Percentiles rank a stretch among this genome's conserved stretches.
Conservation (phyloP, 225 moss, liverwort and hornwort genomes). For the Anthoceros angustus region DNA sequence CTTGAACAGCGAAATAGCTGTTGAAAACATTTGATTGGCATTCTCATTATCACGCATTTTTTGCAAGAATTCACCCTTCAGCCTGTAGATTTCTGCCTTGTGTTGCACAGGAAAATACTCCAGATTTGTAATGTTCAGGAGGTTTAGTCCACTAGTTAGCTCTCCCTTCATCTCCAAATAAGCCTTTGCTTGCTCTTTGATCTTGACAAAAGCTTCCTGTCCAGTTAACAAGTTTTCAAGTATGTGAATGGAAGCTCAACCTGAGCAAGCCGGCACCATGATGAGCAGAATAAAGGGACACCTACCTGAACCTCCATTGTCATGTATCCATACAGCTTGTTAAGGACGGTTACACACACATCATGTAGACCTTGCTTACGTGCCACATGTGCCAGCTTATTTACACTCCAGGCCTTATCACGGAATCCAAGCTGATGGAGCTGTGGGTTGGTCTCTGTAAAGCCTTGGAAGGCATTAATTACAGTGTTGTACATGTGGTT, state of each 20-base stretch:
- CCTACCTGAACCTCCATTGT: conserved; percentile 98
- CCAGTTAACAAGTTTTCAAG: background rate
- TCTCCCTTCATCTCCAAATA: conserved; percentile 98
- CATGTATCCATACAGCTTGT: conserved; percentile 97
- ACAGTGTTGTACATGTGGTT: conserved; percentile 99
- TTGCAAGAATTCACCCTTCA: conserved; percentile 88
- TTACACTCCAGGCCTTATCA: conserved; percentile 99
- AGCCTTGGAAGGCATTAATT: conserved; percentile 77
- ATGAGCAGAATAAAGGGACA: background rate
- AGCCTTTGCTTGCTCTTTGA: conserved; percentile 94
- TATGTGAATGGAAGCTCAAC: background rate
- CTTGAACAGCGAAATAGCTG: conserved; percentile 70
- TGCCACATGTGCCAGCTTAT: conserved; percentile 92
- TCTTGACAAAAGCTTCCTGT: conserved; percentile 97
- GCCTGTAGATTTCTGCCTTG: conserved; percentile 87
- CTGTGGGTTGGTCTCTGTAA: conserved; percentile 84
- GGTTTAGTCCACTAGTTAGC: conserved; percentile 72
- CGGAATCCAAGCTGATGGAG: conserved; percentile 93
- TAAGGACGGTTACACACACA: conserved; percentile 86
- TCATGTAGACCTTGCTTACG: conserved; percentile 91
- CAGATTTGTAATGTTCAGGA: conserved; percentile 84
- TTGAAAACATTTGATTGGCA: conserved; percentile 88
- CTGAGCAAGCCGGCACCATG: background rate
- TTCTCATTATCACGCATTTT: conserved; percentile 72
- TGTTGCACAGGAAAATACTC: conserved; percentile 96